A percentile compares a stretch with the other conserved stretches of the same genome.
Evolutionary conservation across 2,329 filamentous ascomycete species (phyloP).

Genomic region (Lachnellula willkommii): DNA sequence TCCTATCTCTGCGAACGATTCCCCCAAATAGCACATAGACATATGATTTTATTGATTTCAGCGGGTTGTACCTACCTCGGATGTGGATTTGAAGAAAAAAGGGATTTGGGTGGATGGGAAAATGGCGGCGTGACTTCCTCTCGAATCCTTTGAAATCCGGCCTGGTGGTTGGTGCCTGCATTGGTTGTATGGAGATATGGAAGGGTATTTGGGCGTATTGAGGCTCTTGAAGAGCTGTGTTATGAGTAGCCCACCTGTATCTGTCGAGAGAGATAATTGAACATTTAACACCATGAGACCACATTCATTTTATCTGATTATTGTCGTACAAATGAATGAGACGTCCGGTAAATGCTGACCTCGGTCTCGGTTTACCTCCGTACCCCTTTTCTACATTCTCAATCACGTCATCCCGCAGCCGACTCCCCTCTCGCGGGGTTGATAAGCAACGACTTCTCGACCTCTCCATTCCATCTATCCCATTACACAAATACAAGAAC

Average conservation of each 20-base stretch:
- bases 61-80: not conserved
- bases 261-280: not conserved
- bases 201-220: not conserved
- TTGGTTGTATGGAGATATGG: not conserved
- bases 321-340: not conserved
- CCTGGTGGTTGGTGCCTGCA: not conserved
- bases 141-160: not conserved
- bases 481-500: not conserved
- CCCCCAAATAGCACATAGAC: slow-evolving; percentile 22
- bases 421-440: not conserved
- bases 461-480: too few relatives aligned
- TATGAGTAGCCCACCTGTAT: not conserved
- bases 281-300: not conserved
- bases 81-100: not conserved
- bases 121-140: slow-evolving; percentile 13
- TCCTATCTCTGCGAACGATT: slow-evolving; percentile 14
- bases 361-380: not conserved
- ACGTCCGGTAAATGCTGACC: not conserved
- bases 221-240: not conserved
- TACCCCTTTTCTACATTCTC: not conserved
- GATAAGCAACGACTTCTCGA: not conserved
- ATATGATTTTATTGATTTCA: slow-evolving; percentile 8
- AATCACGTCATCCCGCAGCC: not conserved
- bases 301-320: not conserved
- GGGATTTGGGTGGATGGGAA: slow-evolving; percentile 1